These are phyloP conservation scores for Lachnellula hyalina DNA, from an alignment of 2,329 filamentous ascomycete species.

Conservation along the genomic window DNA sequence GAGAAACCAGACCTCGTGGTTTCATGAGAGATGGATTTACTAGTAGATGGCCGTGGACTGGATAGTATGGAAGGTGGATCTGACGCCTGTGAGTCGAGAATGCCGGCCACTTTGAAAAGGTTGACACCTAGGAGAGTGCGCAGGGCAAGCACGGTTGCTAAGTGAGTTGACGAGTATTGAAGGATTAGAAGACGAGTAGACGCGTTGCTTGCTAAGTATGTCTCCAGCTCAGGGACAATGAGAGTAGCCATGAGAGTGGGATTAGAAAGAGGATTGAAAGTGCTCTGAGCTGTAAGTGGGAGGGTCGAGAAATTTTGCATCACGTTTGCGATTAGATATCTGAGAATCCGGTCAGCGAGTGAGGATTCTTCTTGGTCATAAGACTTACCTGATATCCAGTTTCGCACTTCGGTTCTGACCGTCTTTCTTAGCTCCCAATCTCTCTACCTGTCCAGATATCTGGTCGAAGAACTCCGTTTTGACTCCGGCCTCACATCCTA, in stretches of 20 bases:
- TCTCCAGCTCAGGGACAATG: conserved; percentile 55
- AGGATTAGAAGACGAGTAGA: conserved; percentile 52
- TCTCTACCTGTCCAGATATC: conserved; percentile 49
- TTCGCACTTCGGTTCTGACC: conserved; percentile 49
- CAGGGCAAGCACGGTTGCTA: conserved; percentile 51
- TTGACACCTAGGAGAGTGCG: conserved; percentile 52
- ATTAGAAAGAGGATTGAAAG: conserved; percentile 48
- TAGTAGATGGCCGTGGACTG: conserved; percentile 9
- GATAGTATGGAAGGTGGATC: conserved; percentile 22
- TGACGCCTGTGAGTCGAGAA: conserved; percentile 36
- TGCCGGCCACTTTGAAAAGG: conserved; percentile 53
- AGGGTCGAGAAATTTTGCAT: conserved; percentile 51
- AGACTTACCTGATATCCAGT: conserved; percentile 51
- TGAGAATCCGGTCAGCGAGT: conserved; percentile 24
- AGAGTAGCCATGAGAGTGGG: conserved; percentile 51
- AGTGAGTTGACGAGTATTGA: conserved; percentile 52
- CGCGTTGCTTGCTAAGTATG: conserved; percentile 49
- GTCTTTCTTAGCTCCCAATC: conserved; percentile 45
- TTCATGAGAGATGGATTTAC: conserved; percentile 16
- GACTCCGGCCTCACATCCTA: conserved; percentile 53
- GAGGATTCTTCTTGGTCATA: conserved; percentile 4
- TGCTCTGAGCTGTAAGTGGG: conserved; percentile 45
- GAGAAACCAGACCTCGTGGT: conserved; percentile 1
- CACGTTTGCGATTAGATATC: conserved; percentile 55
- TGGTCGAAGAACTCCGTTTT: conserved; percentile 43